Evolutionary conservation across 148 eudicot species (phyloP).

Genomic region (Hydrangea macrophylla): DNA sequence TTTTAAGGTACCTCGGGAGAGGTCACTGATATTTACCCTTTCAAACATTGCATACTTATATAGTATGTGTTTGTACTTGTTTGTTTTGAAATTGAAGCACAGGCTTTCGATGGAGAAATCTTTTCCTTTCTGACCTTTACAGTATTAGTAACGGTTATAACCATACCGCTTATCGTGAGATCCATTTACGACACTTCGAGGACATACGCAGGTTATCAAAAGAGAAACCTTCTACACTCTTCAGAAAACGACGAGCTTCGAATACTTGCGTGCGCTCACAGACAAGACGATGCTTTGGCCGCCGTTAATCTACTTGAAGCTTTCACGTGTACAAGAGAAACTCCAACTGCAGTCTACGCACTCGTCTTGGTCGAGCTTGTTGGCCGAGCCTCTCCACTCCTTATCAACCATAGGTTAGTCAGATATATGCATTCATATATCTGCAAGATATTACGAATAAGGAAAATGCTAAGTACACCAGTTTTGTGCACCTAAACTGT

Average conservation of each 20-base stretch:
- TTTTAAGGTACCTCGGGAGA: too few species aligned
- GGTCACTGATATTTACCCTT: too few species aligned
- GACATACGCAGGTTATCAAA: slow-evolving; percentile 7
- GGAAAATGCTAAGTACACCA: too few species aligned
- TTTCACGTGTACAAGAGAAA: slow-evolving; percentile 20
- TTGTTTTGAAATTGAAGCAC: not conserved
- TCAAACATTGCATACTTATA: too few species aligned
- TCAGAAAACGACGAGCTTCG: slow-evolving; percentile 10
- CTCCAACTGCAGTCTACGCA: slow-evolving; percentile 20
- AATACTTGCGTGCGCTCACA: slow-evolving; percentile 21
- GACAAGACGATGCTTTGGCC: slow-evolving; percentile 27
- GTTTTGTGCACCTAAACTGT: too few species aligned
- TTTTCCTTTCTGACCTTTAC: not conserved
- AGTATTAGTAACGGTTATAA: not conserved
- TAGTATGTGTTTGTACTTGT: too few species aligned
- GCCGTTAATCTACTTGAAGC: slow-evolving; percentile 20
- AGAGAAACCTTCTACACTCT: not conserved
- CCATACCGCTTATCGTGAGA: slow-evolving; percentile 1
- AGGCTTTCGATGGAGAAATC: not conserved
- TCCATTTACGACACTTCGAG: not conserved
- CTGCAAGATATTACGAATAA: too few species aligned
- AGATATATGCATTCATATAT: too few species aligned
- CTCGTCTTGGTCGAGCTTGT: slow-evolving; percentile 31
- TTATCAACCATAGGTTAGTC: slow-evolving; percentile 32
- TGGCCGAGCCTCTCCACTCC: slow-evolving; percentile 31